These are phyloP conservation scores for Xylaria sp. DNA, from an alignment of 2,329 filamentous ascomycete genomes.

Conservation along the genomic window DNA sequence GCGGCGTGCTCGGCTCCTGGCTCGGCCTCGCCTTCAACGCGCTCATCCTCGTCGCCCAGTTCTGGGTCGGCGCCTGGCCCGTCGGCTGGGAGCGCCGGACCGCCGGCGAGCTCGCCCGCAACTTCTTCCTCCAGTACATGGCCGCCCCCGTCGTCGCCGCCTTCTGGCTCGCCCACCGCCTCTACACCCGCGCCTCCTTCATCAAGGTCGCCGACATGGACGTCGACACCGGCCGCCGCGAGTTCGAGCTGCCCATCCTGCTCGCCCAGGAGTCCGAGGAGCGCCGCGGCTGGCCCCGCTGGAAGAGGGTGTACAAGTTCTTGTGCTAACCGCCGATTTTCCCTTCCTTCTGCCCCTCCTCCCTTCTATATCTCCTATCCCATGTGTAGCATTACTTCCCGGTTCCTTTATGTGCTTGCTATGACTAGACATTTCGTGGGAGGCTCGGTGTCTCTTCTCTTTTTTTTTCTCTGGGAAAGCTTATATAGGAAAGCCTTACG, in stretches of 20 bases:
- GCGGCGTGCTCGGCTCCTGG: constrained; percentile 79
- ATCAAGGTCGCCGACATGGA: constrained; percentile 78
- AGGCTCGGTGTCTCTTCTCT: no score
- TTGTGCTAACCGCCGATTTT: constrained; percentile 59
- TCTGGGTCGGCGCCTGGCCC: constrained; percentile 85
- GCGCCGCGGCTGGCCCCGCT: constrained; percentile 68
- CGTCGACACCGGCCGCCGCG: constrained; percentile 79
- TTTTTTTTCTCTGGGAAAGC: no score
- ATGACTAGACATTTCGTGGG: no score
- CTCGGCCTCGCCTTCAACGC: constrained; percentile 75
- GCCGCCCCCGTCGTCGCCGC: constrained; percentile 68
- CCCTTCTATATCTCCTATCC: constrained; percentile 3
- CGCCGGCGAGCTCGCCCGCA: constrained; percentile 52
- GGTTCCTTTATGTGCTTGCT: no score
- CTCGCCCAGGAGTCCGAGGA: constrained; percentile 81
- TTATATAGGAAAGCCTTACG: no score
- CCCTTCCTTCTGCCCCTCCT: not conserved
- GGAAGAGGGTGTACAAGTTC: constrained; percentile 77
- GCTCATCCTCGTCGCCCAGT: constrained; percentile 78
- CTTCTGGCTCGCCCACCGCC: constrained; percentile 76
- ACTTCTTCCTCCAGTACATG: constrained; percentile 75
- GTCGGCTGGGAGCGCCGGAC: constrained; percentile 57
- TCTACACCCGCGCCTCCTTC: constrained; percentile 70
- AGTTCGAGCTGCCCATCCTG: constrained; percentile 79
- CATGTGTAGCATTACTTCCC: no score